Evolutionary conservation across 2,329 filamentous ascomycete genomes (phyloP).

Genomic region (Sporothrix globosa): DNA sequence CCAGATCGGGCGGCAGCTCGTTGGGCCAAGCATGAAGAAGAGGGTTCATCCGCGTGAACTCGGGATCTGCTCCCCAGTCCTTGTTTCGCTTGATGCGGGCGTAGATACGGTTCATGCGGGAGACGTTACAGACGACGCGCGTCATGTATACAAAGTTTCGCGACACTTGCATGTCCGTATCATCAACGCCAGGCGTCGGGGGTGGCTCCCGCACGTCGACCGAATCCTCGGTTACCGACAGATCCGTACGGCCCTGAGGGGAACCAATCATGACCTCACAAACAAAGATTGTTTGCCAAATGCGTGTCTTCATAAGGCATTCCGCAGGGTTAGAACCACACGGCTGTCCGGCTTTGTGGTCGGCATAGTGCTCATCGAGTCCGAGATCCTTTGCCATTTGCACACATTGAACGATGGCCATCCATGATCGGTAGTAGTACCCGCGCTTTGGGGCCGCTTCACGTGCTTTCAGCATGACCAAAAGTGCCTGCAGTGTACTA

Average conservation of each 20-base stretch:
- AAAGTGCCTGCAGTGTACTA: slow-evolving; percentile 86
- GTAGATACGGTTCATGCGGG: slow-evolving; percentile 75
- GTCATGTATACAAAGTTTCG: slow-evolving; percentile 83
- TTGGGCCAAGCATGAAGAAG: slow-evolving; percentile 75
- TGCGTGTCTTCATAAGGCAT: slow-evolving; percentile 79
- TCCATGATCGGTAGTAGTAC: slow-evolving; percentile 97
- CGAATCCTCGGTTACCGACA: slow-evolving; percentile 72
- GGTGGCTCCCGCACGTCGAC: slow-evolving; percentile 73
- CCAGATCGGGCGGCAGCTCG: slow-evolving; percentile 76
- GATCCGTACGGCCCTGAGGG: slow-evolving; percentile 84
- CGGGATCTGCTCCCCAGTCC: slow-evolving; percentile 85
- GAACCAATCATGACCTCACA: slow-evolving; percentile 92
- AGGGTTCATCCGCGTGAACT: slow-evolving; percentile 78
- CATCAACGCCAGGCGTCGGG: slow-evolving; percentile 68
- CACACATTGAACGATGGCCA: slow-evolving; percentile 87
- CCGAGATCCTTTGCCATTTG: slow-evolving; percentile 93
- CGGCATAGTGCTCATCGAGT: slow-evolving; percentile 81
- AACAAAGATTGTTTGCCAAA: slow-evolving; percentile 87
- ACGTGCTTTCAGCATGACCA: slow-evolving; percentile 86
- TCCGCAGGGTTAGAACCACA: slow-evolving; percentile 74
- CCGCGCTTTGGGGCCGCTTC: slow-evolving; percentile 91
- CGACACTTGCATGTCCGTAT: slow-evolving; percentile 75
- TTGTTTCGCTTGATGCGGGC: slow-evolving; percentile 67
- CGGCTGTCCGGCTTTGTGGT: slow-evolving; percentile 70
- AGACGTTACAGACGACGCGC: slow-evolving; percentile 75